A percentile compares a stretch with the other conserved stretches of the same genome.
Conservation (phyloP, 108 stramenopile species). For the Fragilaria crotonensis region DNA sequence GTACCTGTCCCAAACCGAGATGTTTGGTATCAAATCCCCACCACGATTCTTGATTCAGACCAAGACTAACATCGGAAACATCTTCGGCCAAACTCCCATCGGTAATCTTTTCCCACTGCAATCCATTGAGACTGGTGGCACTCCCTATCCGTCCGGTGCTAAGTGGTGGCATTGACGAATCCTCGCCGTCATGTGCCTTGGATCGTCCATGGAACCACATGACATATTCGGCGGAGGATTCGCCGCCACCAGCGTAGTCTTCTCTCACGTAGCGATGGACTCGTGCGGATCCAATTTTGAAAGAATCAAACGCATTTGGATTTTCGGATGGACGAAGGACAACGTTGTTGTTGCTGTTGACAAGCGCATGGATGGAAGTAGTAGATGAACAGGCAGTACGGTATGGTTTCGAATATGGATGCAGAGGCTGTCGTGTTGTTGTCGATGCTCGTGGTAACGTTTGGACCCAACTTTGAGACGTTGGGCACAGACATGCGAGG, state of each 20-base stretch:
- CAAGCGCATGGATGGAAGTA: background rate
- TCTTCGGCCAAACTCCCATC: constrained; percentile 49
- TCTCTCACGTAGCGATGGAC: constrained; percentile 67
- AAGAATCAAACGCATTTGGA: constrained; percentile 54
- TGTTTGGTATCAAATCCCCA: constrained; percentile 92
- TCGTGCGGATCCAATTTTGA: constrained; percentile 59
- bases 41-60: constrained; percentile 85
- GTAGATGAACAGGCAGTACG: too few species aligned
- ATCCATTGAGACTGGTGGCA: constrained; percentile 61
- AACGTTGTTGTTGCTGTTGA: constrained; percentile 35
- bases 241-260: constrained; percentile 14
- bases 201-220: constrained; percentile 86
- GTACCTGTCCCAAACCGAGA: constrained; percentile 81
- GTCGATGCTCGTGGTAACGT: background rate
- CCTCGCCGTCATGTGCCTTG: constrained; percentile 9
- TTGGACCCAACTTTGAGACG: constrained; percentile 2
- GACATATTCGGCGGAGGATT: constrained; percentile 56
- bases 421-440: background rate
- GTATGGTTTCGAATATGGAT: constrained; percentile 1
- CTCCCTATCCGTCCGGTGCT: constrained; percentile 76
- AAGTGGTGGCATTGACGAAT: constrained; percentile 52
- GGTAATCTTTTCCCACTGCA: constrained; percentile 59
- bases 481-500: too few species aligned
- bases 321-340: constrained; percentile 33
- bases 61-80: constrained; percentile 55